phyloP scores from a whole-genome alignment of 2,329 filamentous ascomycete genomes.

The Talaromyces rugulosus region DNA sequence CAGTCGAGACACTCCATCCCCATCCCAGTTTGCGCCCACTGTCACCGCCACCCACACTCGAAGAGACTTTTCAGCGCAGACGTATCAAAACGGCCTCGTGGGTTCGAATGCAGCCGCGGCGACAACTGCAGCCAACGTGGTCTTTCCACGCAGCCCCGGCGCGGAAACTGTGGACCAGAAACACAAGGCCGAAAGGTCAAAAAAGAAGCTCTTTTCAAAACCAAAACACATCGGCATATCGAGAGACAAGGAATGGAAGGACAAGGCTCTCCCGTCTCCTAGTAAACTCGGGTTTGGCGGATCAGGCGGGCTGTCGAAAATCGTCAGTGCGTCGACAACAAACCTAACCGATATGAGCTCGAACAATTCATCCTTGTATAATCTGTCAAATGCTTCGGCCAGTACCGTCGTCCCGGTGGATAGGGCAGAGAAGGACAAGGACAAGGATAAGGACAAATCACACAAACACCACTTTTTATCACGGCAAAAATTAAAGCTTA shows the following conservation, averaged over 20 bases:
- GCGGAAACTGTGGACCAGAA: conserved; percentile 36
- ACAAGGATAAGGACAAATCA: conserved; percentile 38
- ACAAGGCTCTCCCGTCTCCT: conserved; percentile 56
- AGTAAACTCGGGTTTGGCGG: conserved; percentile 51
- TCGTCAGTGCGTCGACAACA: conserved; percentile 58
- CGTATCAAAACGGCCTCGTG: conserved; percentile 50
- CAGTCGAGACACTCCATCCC: conserved; percentile 32
- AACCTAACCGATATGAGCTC: conserved; percentile 55
- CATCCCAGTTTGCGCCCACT: conserved; percentile 25
- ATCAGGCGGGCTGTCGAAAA: conserved; percentile 49
- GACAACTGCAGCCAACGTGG: conserved; percentile 59
- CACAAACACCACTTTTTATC: conserved; percentile 62
- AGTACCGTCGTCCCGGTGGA: conserved; percentile 55
- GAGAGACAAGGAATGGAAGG: conserved; percentile 54
- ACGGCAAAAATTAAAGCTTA: conserved; percentile 61
- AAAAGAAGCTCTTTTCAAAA: conserved; percentile 64
- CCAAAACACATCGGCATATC: conserved; percentile 61
- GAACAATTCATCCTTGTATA: conserved; percentile 56
- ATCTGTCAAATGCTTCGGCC: conserved; percentile 58
- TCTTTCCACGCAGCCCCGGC: conserved; percentile 49
- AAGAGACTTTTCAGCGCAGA: conserved; percentile 19
- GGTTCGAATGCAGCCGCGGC: conserved; percentile 53
- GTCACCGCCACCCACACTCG: conserved; percentile 16
- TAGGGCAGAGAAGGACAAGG: conserved; percentile 34
- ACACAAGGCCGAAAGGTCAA: conserved; percentile 56